Conservation (phyloP, 192 early-diverging fungal genomes). For the Mortierella antarctica region DNA sequence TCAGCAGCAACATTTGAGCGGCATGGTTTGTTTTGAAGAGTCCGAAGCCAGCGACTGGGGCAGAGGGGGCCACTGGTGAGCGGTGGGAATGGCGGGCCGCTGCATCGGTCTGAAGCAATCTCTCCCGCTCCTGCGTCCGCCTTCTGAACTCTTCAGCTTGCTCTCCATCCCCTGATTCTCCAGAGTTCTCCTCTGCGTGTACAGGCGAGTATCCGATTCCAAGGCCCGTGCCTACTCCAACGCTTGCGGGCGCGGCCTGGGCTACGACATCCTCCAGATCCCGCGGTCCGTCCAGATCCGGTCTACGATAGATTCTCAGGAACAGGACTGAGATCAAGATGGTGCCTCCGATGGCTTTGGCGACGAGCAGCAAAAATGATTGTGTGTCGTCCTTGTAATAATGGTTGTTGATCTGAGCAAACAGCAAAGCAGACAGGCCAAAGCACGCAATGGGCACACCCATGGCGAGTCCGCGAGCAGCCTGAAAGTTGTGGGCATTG, state of each 20-base stretch:
- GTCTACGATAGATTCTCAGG: slow-evolving; percentile 17
- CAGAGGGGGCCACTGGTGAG: not conserved
- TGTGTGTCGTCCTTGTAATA: slow-evolving; percentile 64
- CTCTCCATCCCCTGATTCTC: slow-evolving; percentile 1
- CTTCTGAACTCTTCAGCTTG: slow-evolving; percentile 22
- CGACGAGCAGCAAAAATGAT: slow-evolving; percentile 64
- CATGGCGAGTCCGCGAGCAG: slow-evolving; percentile 66
- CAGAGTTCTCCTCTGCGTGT: not conserved
- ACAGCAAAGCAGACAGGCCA: slow-evolving; percentile 72
- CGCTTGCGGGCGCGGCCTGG: not conserved
- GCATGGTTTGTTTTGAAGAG: slow-evolving; percentile 35
- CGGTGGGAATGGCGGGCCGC: not conserved
- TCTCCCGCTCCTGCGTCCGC: slow-evolving; percentile 21
- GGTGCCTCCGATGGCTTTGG: slow-evolving; percentile 56
- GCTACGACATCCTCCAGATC: not conserved
- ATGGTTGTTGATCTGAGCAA: slow-evolving; percentile 64
- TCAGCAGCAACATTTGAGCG: slow-evolving; percentile 32
- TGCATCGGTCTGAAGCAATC: slow-evolving; percentile 6
- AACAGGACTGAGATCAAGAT: slow-evolving; percentile 54
- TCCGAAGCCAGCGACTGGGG: slow-evolving; percentile 17
- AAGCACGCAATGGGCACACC: slow-evolving; percentile 68
- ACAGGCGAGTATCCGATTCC: not conserved
- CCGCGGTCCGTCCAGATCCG: not conserved
- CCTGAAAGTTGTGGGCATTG: slow-evolving; percentile 68
- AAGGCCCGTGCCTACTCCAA: not conserved